These are phyloP conservation scores for Xylogone sp. DNA, from an alignment of 2,329 filamentous ascomycete species.

Conservation along the genomic window DNA sequence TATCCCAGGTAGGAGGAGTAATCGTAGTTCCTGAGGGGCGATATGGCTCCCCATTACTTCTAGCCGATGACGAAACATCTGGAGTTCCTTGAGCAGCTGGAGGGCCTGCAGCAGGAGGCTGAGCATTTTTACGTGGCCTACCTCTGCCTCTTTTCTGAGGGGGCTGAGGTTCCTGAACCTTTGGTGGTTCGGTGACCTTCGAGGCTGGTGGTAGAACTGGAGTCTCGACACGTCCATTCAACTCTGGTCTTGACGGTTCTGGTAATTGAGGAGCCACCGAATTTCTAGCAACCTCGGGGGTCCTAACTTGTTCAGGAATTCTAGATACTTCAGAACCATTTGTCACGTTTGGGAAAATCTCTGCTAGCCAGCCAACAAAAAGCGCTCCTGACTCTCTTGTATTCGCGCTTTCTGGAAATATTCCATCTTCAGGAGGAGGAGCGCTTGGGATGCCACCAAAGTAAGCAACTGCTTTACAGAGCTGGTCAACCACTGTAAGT, in stretches of 20 bases:
- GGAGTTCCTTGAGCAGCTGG: neutral
- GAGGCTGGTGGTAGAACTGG: neutral
- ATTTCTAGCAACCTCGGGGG: conserved; percentile 6
- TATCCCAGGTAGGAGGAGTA: neutral
- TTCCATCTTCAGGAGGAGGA: conserved; percentile 44
- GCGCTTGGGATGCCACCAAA: conserved; percentile 58
- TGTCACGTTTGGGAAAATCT: conserved; percentile 50
- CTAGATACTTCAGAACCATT: neutral
- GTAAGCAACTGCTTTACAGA: conserved; percentile 60
- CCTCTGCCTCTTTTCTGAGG: neutral
- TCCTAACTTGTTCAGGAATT: neutral
- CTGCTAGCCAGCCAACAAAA: conserved; percentile 59
- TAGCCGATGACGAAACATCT: neutral
- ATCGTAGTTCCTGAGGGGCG: neutral
- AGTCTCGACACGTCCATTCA: neutral
- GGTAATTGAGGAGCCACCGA: conserved; percentile 15
- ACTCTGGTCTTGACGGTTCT: conserved; percentile 1
- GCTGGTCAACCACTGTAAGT: conserved; percentile 53
- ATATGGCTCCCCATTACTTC: neutral
- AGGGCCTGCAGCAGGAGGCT: neutral
- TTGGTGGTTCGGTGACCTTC: neutral
- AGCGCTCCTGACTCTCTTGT: conserved; percentile 54
- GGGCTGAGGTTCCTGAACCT: neutral
- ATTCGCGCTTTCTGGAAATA: conserved; percentile 52
- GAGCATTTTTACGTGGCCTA: neutral